Evolutionary conservation across 768 basidiomycete genomes (phyloP), one percentile per base, ranked within the genome.

Genomic region (Multifurca ochricompacta): DNA sequence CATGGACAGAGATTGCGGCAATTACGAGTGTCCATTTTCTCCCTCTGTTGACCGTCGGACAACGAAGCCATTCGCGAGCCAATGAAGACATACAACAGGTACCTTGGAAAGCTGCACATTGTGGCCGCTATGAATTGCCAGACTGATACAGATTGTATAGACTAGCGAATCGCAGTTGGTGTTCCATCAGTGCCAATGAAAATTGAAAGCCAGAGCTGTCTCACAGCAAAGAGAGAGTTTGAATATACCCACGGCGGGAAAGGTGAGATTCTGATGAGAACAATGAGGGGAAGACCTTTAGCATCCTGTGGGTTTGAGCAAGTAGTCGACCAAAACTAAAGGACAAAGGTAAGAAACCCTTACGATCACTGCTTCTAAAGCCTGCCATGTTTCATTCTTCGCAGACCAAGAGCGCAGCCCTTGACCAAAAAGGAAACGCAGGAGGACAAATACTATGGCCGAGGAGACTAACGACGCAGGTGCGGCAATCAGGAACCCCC

Each of bases 221-320:
- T 70, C 60, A 86, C 86, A 21, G 87, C 82, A 63, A 89, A 89
- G 18, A 92, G 71, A 0, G 82, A 72, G 55, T 90, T 91, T n/a
- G 83, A 81, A 63, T 91, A 93, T 0, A 86, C 85, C 86, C 88
- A 91, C 3, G 91, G 88, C 42, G 88, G 89, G 66, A 93, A 80
- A 4, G 91, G 83, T 3, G 87, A 90, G 19, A 88, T 66, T 13
- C 90, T 82, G 56, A 92, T 84, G 43, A 93, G 76, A 59, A 90
- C 78, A 36, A 93, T 87, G 21, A 91, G 71, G n/a, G 83, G 83
- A 16, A 91, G 71, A 16, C 91, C 91, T 66, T 85, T 87, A 14
- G 81, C 79, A 55, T 72, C 74, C 87, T 89, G 43, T 0, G 19
- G 6, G 36, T 39, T 7, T 37, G 11, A 60, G 35, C 9, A 35